Conservation (phyloP, 148 eudicot species). For the Silene uniflora region DNA sequence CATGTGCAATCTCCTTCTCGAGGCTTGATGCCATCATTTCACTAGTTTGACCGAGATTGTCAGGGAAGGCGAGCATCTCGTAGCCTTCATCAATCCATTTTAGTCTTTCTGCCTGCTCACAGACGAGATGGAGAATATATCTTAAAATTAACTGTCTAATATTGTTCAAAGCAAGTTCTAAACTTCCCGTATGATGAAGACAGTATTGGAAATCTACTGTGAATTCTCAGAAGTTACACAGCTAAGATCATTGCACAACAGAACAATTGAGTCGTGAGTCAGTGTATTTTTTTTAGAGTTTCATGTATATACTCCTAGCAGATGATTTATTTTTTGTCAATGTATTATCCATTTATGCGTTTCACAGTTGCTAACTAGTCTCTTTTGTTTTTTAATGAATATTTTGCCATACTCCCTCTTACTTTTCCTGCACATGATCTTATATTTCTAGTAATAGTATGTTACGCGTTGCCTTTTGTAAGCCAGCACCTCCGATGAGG, state of each 20-base stretch:
- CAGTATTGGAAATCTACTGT: neutral
- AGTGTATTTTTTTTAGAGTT: no score
- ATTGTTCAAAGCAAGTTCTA: constrained; percentile 2
- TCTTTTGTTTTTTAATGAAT: no score
- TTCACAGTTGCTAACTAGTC: no score
- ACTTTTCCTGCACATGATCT: no score
- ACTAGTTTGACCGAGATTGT: constrained; percentile 27
- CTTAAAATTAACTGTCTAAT: neutral
- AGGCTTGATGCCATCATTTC: constrained; percentile 28
- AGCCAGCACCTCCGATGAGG: no score
- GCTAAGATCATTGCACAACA: neutral
- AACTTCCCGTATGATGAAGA: neutral
- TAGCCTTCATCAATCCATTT: constrained; percentile 83
- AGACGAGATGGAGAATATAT: neutral
- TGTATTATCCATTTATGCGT: no score
- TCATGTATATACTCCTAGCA: no score
- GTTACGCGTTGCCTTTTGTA: no score
- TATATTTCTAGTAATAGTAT: no score
- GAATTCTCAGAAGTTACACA: neutral
- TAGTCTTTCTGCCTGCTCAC: constrained; percentile 64
- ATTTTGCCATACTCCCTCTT: no score
- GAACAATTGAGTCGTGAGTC: neutral
- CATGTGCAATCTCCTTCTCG: constrained; percentile 34
- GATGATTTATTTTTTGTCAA: no score
- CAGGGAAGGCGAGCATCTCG: constrained; percentile 70